Evolutionary conservation across 257 asterid genomes (phyloP).

Genomic region (Primulina huaijiensis): DNA sequence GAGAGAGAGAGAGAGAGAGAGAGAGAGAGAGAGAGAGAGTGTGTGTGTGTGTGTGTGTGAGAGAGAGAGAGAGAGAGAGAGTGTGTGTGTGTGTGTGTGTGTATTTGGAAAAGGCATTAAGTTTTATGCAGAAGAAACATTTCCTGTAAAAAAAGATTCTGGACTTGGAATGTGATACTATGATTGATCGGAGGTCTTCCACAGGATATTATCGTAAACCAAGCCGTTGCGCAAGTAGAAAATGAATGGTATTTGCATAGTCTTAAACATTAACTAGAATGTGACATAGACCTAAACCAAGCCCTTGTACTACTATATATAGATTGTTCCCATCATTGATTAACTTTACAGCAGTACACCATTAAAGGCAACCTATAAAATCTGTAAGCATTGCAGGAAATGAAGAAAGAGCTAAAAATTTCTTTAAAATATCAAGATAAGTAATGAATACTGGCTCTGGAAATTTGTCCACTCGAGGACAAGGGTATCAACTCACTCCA

Average conservation of each 20-base stretch:
- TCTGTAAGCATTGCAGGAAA: slow-evolving; percentile 16
- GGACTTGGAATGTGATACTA: slow-evolving; percentile 38
- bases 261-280: slow-evolving; percentile 39
- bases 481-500: slow-evolving; percentile 5
- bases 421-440: slow-evolving; percentile 9
- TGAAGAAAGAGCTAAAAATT: background rate
- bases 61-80: background rate
- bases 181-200: slow-evolving; percentile 33
- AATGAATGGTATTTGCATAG: slow-evolving; percentile 35
- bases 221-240: slow-evolving; percentile 31
- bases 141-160: slow-evolving; percentile 32
- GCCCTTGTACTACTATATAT: slow-evolving; percentile 40
- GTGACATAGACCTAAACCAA: slow-evolving; percentile 44
- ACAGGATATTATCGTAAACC: slow-evolving; percentile 28
- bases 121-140: slow-evolving; percentile 30
- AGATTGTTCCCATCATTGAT: slow-evolving; percentile 44
- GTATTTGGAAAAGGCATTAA: slow-evolving; percentile 27
- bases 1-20: background rate
- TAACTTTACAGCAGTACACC: slow-evolving; percentile 20
- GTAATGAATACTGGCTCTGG: slow-evolving; percentile 8
- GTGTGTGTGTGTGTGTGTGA: background rate
- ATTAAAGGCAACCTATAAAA: background rate
- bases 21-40: slow-evolving; percentile 8
- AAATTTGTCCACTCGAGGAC: background rate
- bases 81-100: slow-evolving; percentile 6